Evolutionary conservation across 768 basidiomycete species (phyloP), one percentile per base, ranked within the genome.

Genomic region (Termitomyces titanicus): DNA sequence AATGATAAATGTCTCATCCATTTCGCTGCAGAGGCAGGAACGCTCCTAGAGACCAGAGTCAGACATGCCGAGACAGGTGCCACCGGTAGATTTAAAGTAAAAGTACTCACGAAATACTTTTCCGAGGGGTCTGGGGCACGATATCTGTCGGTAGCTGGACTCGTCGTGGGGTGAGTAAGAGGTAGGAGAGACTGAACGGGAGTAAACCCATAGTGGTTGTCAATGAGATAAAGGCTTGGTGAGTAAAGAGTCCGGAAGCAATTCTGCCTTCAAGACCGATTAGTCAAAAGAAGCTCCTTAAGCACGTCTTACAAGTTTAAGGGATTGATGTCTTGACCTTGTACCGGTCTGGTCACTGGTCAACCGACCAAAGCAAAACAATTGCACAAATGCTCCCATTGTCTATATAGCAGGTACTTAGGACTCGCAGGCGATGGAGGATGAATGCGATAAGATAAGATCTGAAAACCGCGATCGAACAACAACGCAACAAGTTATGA

Each of bases 101-200:
- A 22, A 13, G 12, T 8, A 52, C 65, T 60, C 37, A 64, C 61
- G 47, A 53, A 31, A 37, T 55, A 37, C 62, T 60, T 53, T 55
- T 52, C 55, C 54, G 59, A 27, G 56, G 13, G 24, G 58, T 10
- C 35, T 43, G 48, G 22, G 50, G 15, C 2, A 58, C 50, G 47
- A 42, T 15, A 24, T 62, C 76, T 29, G 76, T 75, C 12, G 81
- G 82, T 49, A 84, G 70, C 59, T 76, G 79, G 52, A 84, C 75
- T 53, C 73, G 74, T 58, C 71, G 72, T 40, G 82, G 81, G 22
- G 80, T 79, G 63, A 80, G 73, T 66, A 82, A 69, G 59, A 84
- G 72, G 64, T 82, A 73, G 38, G 81, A 80, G 17, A 82, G 57
- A 56, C 74, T 77, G 72, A 81, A 72, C n/a, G 73, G 73, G 29